Conservation (phyloP, 73 alveolate species). For the Durusdinium trenchii region DNA sequence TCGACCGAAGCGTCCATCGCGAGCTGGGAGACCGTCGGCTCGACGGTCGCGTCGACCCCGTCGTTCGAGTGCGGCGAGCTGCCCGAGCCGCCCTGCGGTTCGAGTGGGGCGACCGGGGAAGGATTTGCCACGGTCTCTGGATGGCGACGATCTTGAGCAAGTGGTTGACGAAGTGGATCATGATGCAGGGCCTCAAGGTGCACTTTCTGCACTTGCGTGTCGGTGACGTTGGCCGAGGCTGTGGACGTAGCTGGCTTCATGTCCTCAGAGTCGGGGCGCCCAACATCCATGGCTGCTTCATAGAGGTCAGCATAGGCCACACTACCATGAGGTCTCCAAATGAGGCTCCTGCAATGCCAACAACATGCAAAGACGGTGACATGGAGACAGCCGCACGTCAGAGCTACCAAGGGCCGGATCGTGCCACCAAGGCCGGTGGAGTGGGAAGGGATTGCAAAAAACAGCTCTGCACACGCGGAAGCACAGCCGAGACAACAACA, state of each 20-base stretch:
- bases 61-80: not conserved
- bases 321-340: slow-evolving; percentile 54
- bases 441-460: slow-evolving; percentile 49
- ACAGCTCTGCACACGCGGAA: not conserved
- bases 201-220: not conserved
- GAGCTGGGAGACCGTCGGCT: not conserved
- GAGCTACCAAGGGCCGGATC: slow-evolving; percentile 20
- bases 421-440: slow-evolving; percentile 42
- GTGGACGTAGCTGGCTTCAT: not conserved
- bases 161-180: not conserved
- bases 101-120: not conserved
- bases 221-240: not conserved
- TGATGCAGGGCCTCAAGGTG: not conserved
- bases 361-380: slow-evolving; percentile 18
- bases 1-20: not conserved
- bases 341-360: slow-evolving; percentile 30
- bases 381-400: slow-evolving; percentile 55
- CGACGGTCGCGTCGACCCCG: too few species aligned
- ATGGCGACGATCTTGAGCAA: not conserved
- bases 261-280: slow-evolving; percentile 7
- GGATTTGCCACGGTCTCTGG: not conserved
- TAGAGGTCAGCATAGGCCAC: slow-evolving; percentile 53
- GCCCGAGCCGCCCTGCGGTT: not conserved
- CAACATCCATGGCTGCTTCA: slow-evolving; percentile 45
- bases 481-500: slow-evolving; percentile 17